Conservation (phyloP, 2,329 filamentous ascomycete species). For the Aspergillus hiratsukae region DNA sequence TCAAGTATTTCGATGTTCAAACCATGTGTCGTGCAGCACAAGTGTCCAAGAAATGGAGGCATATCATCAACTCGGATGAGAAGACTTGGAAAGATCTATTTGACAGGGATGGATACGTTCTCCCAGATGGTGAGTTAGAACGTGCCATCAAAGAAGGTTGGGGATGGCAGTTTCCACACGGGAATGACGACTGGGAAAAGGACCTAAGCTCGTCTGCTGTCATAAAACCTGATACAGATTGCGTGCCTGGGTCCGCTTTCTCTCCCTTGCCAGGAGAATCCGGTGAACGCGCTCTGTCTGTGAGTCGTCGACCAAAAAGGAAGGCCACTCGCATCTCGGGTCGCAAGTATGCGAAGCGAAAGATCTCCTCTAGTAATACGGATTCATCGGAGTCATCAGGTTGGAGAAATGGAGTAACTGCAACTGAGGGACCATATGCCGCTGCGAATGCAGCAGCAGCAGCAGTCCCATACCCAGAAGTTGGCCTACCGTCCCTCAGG, state of each 20-base stretch:
- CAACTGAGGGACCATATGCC: slow-evolving; percentile 76
- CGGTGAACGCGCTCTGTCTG: slow-evolving; percentile 21
- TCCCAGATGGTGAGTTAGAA: slow-evolving; percentile 77
- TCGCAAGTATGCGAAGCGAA: slow-evolving; percentile 56
- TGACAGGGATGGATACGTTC: slow-evolving; percentile 72
- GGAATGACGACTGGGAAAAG: slow-evolving; percentile 68
- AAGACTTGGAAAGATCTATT: slow-evolving; percentile 93
- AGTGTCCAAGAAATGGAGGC: slow-evolving; percentile 91
- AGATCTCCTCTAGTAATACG: slow-evolving; percentile 45
- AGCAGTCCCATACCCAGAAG: slow-evolving; percentile 74
- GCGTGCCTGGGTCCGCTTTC: slow-evolving; percentile 14
- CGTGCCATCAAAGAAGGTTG: slow-evolving; percentile 86
- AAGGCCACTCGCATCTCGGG: slow-evolving; percentile 45
- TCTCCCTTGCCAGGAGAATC: slow-evolving; percentile 18
- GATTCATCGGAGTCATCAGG: slow-evolving; percentile 38
- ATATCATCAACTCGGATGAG: slow-evolving; percentile 86
- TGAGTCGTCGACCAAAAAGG: slow-evolving; percentile 40
- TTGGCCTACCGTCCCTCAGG: slow-evolving; percentile 73
- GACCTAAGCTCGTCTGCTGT: slow-evolving; percentile 62
- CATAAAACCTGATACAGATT: slow-evolving; percentile 39
- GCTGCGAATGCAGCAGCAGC: slow-evolving; percentile 76
- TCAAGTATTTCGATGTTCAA: slow-evolving; percentile 77
- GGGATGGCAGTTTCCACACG: slow-evolving; percentile 91
- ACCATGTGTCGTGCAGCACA: slow-evolving; percentile 88
- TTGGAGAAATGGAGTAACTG: slow-evolving; percentile 45